Conservation (phyloP, 352 stramenopile genomes). For the Elongisporangium senticosum region DNA sequence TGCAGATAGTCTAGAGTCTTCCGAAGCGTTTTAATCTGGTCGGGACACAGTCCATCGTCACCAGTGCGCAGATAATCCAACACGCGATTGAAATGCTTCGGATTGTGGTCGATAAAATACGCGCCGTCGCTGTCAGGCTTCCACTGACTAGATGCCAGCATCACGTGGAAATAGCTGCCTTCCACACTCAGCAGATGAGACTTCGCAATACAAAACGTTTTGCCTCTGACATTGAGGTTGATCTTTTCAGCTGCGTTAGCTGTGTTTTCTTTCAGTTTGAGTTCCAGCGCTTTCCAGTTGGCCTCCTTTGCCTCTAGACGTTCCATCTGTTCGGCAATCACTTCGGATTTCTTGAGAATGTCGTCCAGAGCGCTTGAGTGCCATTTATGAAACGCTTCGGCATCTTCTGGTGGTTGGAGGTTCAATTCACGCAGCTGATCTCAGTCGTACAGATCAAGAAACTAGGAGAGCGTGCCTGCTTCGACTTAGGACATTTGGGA, state of each 20-base stretch:
- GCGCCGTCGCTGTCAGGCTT: not conserved
- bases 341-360: too few relatives aligned
- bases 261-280: not conserved
- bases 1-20: not conserved
- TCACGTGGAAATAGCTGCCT: slow-evolving; percentile 15
- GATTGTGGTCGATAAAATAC: not conserved
- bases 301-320: not conserved
- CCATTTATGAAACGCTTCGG: too few relatives aligned
- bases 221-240: slow-evolving; percentile 12
- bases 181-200: slow-evolving; percentile 7
- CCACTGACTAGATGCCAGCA: slow-evolving; percentile 3
- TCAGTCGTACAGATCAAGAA: too few relatives aligned
- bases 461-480: too few relatives aligned
- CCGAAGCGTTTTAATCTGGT: not conserved
- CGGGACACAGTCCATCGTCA: not conserved
- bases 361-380: too few relatives aligned
- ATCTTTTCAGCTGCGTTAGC: not conserved
- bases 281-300: not conserved
- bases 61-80: not conserved
- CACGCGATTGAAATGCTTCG: not conserved
- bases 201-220: slow-evolving; percentile 10
- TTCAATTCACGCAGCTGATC: too few relatives aligned
- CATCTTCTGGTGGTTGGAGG: too few relatives aligned
- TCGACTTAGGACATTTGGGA: too few relatives aligned
- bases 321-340: not conserved